Percentiles rank a stretch among this genome's conserved stretches.
These are phyloP conservation scores for Gryganskiella cystojenkinii DNA, from an alignment of 192 early-diverging fungal species.

Conservation along the genomic window DNA sequence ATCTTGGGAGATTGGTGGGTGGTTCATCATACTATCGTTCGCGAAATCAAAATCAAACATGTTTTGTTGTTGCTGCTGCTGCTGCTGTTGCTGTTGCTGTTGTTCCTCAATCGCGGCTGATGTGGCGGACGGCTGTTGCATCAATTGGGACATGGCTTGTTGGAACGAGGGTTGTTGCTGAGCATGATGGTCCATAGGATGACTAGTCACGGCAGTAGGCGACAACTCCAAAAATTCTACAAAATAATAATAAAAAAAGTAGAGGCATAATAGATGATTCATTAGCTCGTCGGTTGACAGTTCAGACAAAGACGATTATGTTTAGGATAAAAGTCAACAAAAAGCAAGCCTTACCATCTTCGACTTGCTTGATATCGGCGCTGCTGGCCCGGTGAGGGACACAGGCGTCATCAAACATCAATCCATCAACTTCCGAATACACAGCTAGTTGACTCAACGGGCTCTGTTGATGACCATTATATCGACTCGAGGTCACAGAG, in stretches of 20 bases:
- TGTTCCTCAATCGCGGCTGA: slow-evolving; percentile 1
- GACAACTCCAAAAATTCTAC: slow-evolving; percentile 30
- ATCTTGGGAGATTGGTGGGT: slow-evolving; percentile 25
- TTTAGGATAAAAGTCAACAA: background rate
- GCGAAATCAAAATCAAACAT: slow-evolving; percentile 27
- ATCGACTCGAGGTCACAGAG: background rate
- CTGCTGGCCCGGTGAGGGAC: slow-evolving; percentile 17
- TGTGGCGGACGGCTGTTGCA: slow-evolving; percentile 9
- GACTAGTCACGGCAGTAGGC: background rate
- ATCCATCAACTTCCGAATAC: background rate
- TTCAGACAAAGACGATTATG: too few species aligned
- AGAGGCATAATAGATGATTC: background rate
- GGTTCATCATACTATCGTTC: slow-evolving; percentile 1
- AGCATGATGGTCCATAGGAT: slow-evolving; percentile 11
- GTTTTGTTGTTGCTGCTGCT: background rate
- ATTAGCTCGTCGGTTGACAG: too few species aligned
- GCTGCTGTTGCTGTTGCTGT: slow-evolving; percentile 21
- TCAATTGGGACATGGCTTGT: background rate
- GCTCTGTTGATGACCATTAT: slow-evolving; percentile 15
- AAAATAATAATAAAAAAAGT: background rate
- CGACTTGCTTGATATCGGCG: slow-evolving; percentile 23
- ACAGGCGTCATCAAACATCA: slow-evolving; percentile 20
- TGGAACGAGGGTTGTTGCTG: background rate
- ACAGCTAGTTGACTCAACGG: slow-evolving; percentile 18
- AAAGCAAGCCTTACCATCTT: slow-evolving; percentile 25